phyloP scores from a whole-genome alignment of 2,329 filamentous ascomycete genomes.

The Pseudomassariella vexata region DNA sequence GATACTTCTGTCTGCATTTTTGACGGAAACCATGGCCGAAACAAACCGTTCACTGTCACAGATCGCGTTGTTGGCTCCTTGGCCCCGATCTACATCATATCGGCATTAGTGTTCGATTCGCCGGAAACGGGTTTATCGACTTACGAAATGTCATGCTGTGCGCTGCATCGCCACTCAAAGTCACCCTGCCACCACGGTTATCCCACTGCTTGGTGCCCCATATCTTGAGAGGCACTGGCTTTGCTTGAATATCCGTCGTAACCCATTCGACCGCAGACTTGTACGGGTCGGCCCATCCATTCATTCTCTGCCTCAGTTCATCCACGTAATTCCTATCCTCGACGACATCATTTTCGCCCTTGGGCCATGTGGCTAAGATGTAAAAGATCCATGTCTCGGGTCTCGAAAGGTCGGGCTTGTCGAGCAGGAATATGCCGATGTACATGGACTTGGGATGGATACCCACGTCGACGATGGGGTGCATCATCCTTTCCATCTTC shows the following conservation, averaged over 20 bases:
- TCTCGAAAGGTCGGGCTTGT: constrained; percentile 9
- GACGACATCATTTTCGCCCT: too few relatives aligned
- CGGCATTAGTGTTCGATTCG: too few relatives aligned
- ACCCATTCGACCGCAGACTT: constrained; percentile 9
- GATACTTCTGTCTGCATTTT: constrained; percentile 4
- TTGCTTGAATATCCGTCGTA: constrained; percentile 6
- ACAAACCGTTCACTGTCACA: constrained; percentile 7
- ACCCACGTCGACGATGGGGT: constrained; percentile 10
- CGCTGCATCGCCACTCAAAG: constrained; percentile 2
- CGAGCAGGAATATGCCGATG: constrained; percentile 11
- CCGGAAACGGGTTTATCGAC: too few relatives aligned
- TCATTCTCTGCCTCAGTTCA: constrained; percentile 8
- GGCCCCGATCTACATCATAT: constrained; percentile 2
- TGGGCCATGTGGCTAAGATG: constrained; percentile 7
- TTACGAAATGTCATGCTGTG: too few relatives aligned
- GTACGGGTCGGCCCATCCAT: constrained; percentile 11
- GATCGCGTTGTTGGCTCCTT: constrained; percentile 2
- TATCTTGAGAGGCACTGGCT: constrained; percentile 7
- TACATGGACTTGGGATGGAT: constrained; percentile 11
- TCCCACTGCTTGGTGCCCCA: constrained; percentile 11
- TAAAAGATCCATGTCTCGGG: constrained; percentile 12
- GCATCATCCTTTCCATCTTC: constrained; percentile 5
- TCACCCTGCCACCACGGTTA: constrained; percentile 4
- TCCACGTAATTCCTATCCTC: constrained; percentile 7
- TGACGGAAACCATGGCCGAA: constrained; percentile 7